Base-by-base conservation (phyloP, 1,139 yeast species). In the Kodamaea suecica region DNA sequence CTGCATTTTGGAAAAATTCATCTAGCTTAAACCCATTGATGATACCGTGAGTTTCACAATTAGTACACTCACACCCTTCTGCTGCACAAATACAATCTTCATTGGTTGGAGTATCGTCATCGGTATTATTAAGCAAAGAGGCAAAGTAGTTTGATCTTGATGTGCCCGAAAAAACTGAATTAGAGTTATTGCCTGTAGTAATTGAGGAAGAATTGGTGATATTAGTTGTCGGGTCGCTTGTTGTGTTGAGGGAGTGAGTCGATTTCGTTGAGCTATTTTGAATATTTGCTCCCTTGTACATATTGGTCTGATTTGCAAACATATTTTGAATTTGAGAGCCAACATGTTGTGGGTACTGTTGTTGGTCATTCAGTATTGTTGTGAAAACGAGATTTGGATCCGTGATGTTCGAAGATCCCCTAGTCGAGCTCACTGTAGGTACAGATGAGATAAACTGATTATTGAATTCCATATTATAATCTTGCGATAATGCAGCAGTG, bases 11-110 rank as follows among this genome's bases (percentile, higher is more conserved):
- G 28, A 25, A 25, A 25, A 12, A 42, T 14, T 75, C 79, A 34
- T 69, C 73, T 25, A 72, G 42, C 40, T 67, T 63, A 34, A 67
- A 50, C 2, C 81, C 81, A 42, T 74, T 62, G 11, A 70, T 63
- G 7, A 73, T 76, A 2, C 80, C 79, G 48, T 76, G 82, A 2
- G 66, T 57, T 39, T 68, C 78, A 54, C 81, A 76, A 43, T 75
- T 71, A 25, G 61, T 54, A 48, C 82, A 76, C 23, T 61, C 70
- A 50, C 82, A 76, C 4, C 61, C 59, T 23, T 68, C 68, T 1
- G 63, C 56, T 0, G 70, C 57, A 53, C 82, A 76, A 4, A 52
- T 44, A 43, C 81, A 76, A 3, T 55, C 57, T 1, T 45, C 45
- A n/a, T 36, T 33, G 8, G 44, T 20, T 1, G 50, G 47, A 9